Conservation (phyloP, 805 yeast genomes). For the Monosporozyma yasuniensis region DNA sequence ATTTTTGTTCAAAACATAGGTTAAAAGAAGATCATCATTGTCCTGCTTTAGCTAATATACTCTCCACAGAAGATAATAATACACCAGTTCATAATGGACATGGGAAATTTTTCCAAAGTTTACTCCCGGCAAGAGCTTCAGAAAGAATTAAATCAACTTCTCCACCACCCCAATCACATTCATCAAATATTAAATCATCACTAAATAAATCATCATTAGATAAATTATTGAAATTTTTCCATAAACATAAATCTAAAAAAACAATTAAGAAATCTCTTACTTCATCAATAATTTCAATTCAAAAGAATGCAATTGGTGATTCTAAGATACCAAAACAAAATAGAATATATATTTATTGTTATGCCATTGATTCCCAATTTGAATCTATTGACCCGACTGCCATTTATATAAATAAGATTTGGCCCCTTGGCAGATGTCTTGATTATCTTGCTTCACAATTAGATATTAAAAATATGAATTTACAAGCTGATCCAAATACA, state of each 20-base stretch:
- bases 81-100: conserved; percentile 6
- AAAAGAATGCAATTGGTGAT: conserved; percentile 24
- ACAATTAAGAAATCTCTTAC: neutral
- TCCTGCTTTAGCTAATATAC: conserved; percentile 5
- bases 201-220: conserved; percentile 17
- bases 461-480: conserved; percentile 15
- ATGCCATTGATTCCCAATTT: conserved; percentile 7
- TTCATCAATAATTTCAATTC: conserved; percentile 12
- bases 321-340: conserved; percentile 19
- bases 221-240: conserved; percentile 21
- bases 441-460: conserved; percentile 24
- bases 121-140: conserved; percentile 25
- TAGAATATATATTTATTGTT: conserved; percentile 22
- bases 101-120: conserved; percentile 19
- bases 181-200: conserved; percentile 7
- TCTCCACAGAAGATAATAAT: neutral
- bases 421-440: conserved; percentile 29
- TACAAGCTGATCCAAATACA: conserved; percentile 12
- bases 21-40: conserved; percentile 24
- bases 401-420: conserved; percentile 22
- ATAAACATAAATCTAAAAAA: conserved; percentile 8
- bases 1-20: conserved; percentile 26
- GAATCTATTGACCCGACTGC: conserved; percentile 5
- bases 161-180: neutral
- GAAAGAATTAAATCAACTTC: conserved; percentile 12